Percentiles rank a stretch among this genome's conserved stretches.
Evolutionary conservation across 495 filamentous ascomycete genomes (phyloP).

Genomic region (Tuber microsphaerosporum): DNA sequence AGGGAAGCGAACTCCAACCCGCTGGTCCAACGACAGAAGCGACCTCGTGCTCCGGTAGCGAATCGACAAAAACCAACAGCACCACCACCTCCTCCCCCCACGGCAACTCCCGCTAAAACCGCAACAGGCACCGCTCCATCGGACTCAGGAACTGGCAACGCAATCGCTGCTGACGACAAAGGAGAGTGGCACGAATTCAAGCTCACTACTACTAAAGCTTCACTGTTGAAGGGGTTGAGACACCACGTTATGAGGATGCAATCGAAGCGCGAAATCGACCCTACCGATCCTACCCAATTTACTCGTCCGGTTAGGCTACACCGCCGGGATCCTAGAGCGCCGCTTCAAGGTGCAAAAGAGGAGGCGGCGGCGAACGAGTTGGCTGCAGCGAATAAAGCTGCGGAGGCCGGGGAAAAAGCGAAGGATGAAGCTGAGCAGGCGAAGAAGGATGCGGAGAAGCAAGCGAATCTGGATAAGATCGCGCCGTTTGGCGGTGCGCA

Average conservation of each 20-base stretch:
- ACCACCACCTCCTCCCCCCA: constrained; percentile 13
- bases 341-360: constrained; percentile 52
- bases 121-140: constrained; percentile 9
- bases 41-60: constrained; percentile 22
- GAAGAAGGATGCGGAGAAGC: constrained; percentile 72
- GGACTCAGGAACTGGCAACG: background rate
- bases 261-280: constrained; percentile 59
- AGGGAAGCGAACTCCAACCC: constrained; percentile 33
- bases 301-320: constrained; percentile 79
- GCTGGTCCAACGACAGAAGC: constrained; percentile 35
- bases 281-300: constrained; percentile 70
- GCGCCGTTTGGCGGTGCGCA: constrained; percentile 60
- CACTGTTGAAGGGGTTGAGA: constrained; percentile 69
- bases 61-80: constrained; percentile 6
- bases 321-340: constrained; percentile 76
- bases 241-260: constrained; percentile 77
- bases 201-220: constrained; percentile 70
- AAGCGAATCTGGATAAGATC: constrained; percentile 77
- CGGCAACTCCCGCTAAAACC: background rate
- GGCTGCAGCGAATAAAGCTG: constrained; percentile 46
- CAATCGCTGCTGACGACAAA: constrained; percentile 1
- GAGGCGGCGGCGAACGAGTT: constrained; percentile 47
- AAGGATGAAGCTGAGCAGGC: constrained; percentile 61
- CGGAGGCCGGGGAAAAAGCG: constrained; percentile 58
- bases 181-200: constrained; percentile 27